Evolutionary conservation across 192 early-diverging fungal genomes (phyloP).

Genomic region (Chytriomyces confervae): DNA sequence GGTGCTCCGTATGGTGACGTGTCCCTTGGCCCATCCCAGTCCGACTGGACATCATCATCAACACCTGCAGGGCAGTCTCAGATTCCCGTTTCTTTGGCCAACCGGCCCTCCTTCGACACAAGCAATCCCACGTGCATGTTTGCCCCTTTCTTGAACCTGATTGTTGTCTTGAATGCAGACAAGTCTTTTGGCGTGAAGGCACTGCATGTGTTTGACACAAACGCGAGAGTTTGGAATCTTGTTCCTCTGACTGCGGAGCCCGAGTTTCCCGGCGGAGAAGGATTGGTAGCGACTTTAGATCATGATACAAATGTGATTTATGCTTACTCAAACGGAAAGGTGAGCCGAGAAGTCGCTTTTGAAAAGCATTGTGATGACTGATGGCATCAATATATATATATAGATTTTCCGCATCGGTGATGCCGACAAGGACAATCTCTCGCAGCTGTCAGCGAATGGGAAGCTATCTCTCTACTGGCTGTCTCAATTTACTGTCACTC

Average conservation of each 20-base stretch:
- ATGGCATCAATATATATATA: neutral
- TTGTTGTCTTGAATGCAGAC: conserved; percentile 22
- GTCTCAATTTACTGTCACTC: neutral
- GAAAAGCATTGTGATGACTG: neutral
- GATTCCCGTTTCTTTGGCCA: neutral
- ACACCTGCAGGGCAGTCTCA: neutral
- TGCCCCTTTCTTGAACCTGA: conserved; percentile 20
- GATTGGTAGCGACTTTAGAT: conserved; percentile 10
- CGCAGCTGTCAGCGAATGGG: neutral
- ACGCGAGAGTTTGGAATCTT: neutral
- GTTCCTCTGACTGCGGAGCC: conserved; percentile 1
- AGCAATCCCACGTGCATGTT: conserved; percentile 23
- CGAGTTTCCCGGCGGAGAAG: neutral
- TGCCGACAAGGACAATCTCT: conserved; percentile 7
- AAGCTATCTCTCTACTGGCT: conserved; percentile 4
- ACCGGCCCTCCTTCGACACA: conserved; percentile 27
- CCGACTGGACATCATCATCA: conserved; percentile 7
- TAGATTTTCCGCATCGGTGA: conserved; percentile 12
- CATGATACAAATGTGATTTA: conserved; percentile 34
- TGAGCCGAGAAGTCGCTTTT: neutral
- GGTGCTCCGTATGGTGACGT: conserved; percentile 25
- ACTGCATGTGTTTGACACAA: conserved; percentile 26
- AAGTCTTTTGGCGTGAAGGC: neutral
- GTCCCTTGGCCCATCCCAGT: neutral
- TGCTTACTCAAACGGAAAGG: conserved; percentile 17